These are phyloP conservation scores for Rhizodiscina lignyota DNA, from an alignment of 495 filamentous ascomycete species.

Conservation along the genomic window DNA sequence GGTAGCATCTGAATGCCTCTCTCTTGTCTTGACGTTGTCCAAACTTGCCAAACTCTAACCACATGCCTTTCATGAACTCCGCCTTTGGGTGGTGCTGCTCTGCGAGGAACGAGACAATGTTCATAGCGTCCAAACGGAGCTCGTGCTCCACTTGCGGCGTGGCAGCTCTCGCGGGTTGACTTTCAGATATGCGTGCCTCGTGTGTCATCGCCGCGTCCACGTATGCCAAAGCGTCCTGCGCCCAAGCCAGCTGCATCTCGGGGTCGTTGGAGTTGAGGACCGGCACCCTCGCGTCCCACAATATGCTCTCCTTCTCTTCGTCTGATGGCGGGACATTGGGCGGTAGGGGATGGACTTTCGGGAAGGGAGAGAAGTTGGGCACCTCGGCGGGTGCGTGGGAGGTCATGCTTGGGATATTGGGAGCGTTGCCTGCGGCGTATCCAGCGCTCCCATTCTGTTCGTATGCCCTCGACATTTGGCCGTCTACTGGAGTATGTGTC, in stretches of 20 bases:
- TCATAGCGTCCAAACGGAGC: constrained; percentile 73
- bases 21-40: constrained; percentile 77
- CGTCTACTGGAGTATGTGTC: constrained; percentile 1
- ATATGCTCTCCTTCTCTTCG: constrained; percentile 76
- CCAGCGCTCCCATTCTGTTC: constrained; percentile 2
- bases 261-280: constrained; percentile 91
- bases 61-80: constrained; percentile 87
- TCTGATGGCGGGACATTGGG: constrained; percentile 88
- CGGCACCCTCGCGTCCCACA: constrained; percentile 64
- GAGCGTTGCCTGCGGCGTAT: not conserved
- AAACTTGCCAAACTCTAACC: constrained; percentile 97
- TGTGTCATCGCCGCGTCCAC: constrained; percentile 68
- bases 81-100: constrained; percentile 88
- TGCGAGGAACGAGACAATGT: constrained; percentile 75
- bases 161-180: constrained; percentile 43
- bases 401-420: constrained; percentile 1
- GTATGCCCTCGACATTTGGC: not conserved
- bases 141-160: constrained; percentile 83
- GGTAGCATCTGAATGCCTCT: constrained; percentile 78
- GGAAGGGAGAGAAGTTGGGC: constrained; percentile 84
- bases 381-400: constrained; percentile 9
- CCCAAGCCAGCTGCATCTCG: constrained; percentile 93
- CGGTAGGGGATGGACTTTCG: constrained; percentile 60
- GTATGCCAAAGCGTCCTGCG: constrained; percentile 77
- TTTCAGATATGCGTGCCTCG: constrained; percentile 46